Base-by-base conservation (phyloP, 805 yeast genomes). In the Ogataea haglerorum region DNA sequence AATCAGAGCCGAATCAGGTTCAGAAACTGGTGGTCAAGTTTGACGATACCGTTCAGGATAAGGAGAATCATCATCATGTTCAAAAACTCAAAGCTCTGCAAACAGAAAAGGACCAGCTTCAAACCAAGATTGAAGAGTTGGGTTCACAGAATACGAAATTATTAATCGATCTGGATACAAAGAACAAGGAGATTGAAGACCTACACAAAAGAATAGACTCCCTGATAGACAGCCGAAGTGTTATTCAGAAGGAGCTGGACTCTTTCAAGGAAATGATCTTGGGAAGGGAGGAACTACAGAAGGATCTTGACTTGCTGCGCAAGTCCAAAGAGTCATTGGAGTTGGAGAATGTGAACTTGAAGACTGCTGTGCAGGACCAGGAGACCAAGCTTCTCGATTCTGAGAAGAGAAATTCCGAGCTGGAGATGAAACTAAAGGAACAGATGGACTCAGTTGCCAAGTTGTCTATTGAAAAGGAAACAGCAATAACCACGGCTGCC, bases 161-260 rank as follows among this genome's bases (percentile, higher is more conserved):
- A 5, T 7, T 6, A 34, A 14, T 10, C 4, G 23, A 21, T 4
- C 26, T 29, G 9, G 21, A 24, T 14, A 10, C 12, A 15, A 22
- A 13, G 12, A 14, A 14, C 13, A 19, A 29, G 4, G 21, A 15
- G 6, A 27, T 21, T 3, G 22, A 36, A 3, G 24, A 29, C 9
- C 10, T 24, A 13, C 40, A 43, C 9, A n/a, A 16, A 17, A 23
- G 24, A 13, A 30, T 42, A n/a, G 36, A 34, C 8, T 8, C 28
- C 10, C 12, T 38, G 33, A 28, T 30, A 3, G 22, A 27, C 30
- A 27, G 30, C 10, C 30, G 23, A 23, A 23, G 16, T 10, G 23
- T 9, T n/a, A 30, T 36, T 14, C 36, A 35, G 28, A 15, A 29
- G n/a, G 43, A 43, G 36, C 32, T 36, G 13, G 41, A 28, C 12